These are phyloP conservation scores for Cystoisospora suis DNA, from an alignment of 169 alveolate species.

Conservation along the genomic window DNA sequence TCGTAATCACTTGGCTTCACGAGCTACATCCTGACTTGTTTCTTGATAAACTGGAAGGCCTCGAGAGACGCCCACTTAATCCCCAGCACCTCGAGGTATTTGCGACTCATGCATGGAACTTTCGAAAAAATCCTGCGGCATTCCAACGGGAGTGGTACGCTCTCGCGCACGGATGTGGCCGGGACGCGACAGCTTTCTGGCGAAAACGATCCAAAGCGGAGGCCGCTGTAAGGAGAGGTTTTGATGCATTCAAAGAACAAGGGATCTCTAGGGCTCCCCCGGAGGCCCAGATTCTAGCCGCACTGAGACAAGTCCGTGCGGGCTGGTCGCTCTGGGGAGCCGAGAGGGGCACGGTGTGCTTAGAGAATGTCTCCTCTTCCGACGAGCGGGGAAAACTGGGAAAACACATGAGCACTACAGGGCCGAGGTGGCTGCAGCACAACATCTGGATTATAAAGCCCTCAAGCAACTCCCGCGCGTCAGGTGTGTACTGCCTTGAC, in stretches of 20 bases:
- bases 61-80: not conserved
- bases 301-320: not conserved
- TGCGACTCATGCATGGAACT: slow-evolving; percentile 23
- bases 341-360: slow-evolving; percentile 4
- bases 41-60: not conserved
- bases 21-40: slow-evolving; percentile 42
- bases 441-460: slow-evolving; percentile 63
- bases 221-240: not conserved
- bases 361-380: not conserved
- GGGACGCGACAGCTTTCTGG: not conserved
- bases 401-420: not conserved
- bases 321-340: slow-evolving; percentile 26
- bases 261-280: not conserved
- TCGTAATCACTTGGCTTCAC: slow-evolving; percentile 26
- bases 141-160: slow-evolving; percentile 23
- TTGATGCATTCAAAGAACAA: too few species aligned
- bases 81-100: slow-evolving; percentile 40
- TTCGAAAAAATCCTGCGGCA: not conserved
- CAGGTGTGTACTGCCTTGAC: slow-evolving; percentile 43
- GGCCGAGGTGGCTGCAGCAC: slow-evolving; percentile 12
- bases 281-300: not conserved
- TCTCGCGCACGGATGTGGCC: not conserved
- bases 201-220: not conserved
- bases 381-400: not conserved
- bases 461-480: slow-evolving; percentile 44